Evolutionary conservation across 495 filamentous ascomycete genomes (phyloP).

Genomic region (Neurospora tetrasperma): DNA sequence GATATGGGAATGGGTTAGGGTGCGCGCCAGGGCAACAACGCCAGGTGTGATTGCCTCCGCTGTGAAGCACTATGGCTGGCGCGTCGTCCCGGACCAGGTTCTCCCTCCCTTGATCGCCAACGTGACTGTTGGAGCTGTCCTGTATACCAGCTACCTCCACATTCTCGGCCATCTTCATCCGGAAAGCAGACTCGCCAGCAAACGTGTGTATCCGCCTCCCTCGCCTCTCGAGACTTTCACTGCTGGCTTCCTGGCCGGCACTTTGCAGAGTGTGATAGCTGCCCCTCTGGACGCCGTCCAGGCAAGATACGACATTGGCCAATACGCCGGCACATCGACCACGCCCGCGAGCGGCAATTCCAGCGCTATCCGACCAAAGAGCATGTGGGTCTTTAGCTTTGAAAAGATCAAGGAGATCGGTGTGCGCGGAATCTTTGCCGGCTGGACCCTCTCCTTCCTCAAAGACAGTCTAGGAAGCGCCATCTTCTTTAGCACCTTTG

Average conservation of each 20-base stretch:
- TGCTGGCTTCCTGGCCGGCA: conserved; percentile 68
- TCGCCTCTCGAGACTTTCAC: conserved; percentile 53
- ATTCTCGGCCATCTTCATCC: conserved; percentile 62
- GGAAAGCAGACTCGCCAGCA: conserved; percentile 55
- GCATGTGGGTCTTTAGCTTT: conserved; percentile 71
- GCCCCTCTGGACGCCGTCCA: conserved; percentile 85
- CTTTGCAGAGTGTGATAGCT: conserved; percentile 68
- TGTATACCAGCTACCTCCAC: conserved; percentile 84
- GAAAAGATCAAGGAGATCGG: conserved; percentile 73
- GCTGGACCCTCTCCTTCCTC: conserved; percentile 65
- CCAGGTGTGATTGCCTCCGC: conserved; percentile 72
- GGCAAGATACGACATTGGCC: conserved; percentile 53
- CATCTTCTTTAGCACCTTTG: conserved; percentile 77
- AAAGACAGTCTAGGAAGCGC: conserved; percentile 77
- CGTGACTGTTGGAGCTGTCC: conserved; percentile 69
- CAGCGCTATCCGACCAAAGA: conserved; percentile 45
- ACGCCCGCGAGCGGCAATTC: conserved; percentile 14
- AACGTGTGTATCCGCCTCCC: conserved; percentile 68
- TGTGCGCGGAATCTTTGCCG: conserved; percentile 68
- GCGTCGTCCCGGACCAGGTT: conserved; percentile 78
- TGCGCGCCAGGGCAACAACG: conserved; percentile 63
- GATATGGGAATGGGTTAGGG: conserved; percentile 31
- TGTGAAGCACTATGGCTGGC: conserved; percentile 70
- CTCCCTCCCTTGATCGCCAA: conserved; percentile 81
- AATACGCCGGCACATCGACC: neutral